A percentile compares a stretch with the other conserved stretches of the same genome.
phyloP scores from a whole-genome alignment of 164 flowering plant species.

The Kingdonia uniflora region DNA sequence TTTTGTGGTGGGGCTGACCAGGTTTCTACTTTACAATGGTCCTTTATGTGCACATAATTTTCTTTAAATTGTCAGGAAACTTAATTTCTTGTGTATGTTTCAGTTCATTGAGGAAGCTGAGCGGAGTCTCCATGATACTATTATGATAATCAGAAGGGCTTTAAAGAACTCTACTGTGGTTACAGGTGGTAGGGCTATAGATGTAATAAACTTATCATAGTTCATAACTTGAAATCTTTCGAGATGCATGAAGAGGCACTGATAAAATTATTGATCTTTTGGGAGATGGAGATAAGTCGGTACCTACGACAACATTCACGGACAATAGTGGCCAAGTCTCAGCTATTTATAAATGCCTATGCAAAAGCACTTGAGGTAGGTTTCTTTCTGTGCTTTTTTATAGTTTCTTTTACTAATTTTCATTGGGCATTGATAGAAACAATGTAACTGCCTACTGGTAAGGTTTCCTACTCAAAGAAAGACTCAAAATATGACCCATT shows the following conservation, averaged over 20 bases:
- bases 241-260: too few species aligned
- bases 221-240: too few species aligned
- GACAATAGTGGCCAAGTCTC: constrained; percentile 90
- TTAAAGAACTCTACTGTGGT: constrained; percentile 93
- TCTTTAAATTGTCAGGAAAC: background rate
- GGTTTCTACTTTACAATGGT: constrained; percentile 23
- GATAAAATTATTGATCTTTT: constrained; percentile 1
- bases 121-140: constrained; percentile 95
- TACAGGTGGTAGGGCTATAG: constrained; percentile 99
- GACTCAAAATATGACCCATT: too few species aligned
- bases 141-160: constrained; percentile 98
- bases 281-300: constrained; percentile 94
- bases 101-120: constrained; percentile 99
- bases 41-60: background rate
- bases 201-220: constrained; percentile 31
- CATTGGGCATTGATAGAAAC: too few species aligned
- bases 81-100: background rate
- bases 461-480: too few species aligned
- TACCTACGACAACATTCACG: constrained; percentile 91
- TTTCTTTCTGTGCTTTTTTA: too few species aligned
- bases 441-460: too few species aligned
- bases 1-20: constrained; percentile 99
- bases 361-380: constrained; percentile 98
- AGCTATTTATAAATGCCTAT: constrained; percentile 88
- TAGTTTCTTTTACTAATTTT: too few species aligned